Evolutionary conservation across 805 yeast genomes (phyloP).

Genomic region (Kodamaea sagamina): DNA sequence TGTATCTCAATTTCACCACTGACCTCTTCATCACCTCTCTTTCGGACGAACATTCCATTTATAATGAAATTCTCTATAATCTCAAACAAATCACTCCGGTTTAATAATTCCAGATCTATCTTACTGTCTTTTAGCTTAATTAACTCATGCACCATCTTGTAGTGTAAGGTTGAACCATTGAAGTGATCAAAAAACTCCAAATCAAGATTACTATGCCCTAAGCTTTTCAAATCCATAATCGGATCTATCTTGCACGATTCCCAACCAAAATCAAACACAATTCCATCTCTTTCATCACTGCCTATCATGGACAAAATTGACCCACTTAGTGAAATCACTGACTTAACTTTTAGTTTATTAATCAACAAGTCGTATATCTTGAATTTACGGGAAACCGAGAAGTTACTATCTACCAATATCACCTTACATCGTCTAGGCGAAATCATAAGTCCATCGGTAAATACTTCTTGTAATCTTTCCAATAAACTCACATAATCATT

Average conservation of each 20-base stretch:
- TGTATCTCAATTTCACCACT: conserved; percentile 14
- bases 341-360: conserved; percentile 24
- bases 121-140: conserved; percentile 14
- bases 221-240: conserved; percentile 27
- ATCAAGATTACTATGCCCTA: not conserved
- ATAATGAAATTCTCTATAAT: conserved; percentile 20
- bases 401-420: conserved; percentile 22
- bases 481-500: not conserved
- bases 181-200: conserved; percentile 5
- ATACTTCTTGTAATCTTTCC: conserved; percentile 17
- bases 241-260: conserved; percentile 19
- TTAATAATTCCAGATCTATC: conserved; percentile 13
- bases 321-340: conserved; percentile 25
- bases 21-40: conserved; percentile 1
- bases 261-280: conserved; percentile 36
- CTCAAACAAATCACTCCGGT: conserved; percentile 17
- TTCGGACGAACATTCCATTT: conserved; percentile 4
- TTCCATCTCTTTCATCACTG: conserved; percentile 23
- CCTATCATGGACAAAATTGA: conserved; percentile 25
- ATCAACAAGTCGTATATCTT: conserved; percentile 24
- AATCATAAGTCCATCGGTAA: conserved; percentile 18
- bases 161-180: conserved; percentile 24
- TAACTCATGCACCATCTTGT: conserved; percentile 18
- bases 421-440: conserved; percentile 24
- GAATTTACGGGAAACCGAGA: conserved; percentile 19